Evolutionary conservation across 495 filamentous ascomycete genomes (phyloP).

Genomic region (Hapsidospora chrysogenum): DNA sequence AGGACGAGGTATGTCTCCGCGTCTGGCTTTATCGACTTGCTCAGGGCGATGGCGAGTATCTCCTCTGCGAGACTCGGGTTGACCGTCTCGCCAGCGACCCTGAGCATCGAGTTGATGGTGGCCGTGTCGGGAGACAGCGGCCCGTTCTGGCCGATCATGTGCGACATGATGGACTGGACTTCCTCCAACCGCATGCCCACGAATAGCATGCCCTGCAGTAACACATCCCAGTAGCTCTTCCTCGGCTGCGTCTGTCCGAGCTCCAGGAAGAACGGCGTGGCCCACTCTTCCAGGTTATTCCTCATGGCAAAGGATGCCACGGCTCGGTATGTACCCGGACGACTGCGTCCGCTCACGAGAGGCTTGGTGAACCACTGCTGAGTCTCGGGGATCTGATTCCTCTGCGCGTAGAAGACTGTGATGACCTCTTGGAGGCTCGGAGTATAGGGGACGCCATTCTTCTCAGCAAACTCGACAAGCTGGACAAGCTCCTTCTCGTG

Average conservation of each 20-base stretch:
- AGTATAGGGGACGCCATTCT: slow-evolving; percentile 15
- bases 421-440: slow-evolving; percentile 28
- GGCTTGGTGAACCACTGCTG: slow-evolving; percentile 51
- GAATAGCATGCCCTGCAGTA: slow-evolving; percentile 52
- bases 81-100: slow-evolving; percentile 47
- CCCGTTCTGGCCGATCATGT: slow-evolving; percentile 33
- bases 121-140: slow-evolving; percentile 39
- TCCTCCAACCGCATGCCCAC: slow-evolving; percentile 53
- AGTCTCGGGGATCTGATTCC: slow-evolving; percentile 32
- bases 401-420: slow-evolving; percentile 30
- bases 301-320: slow-evolving; percentile 32
- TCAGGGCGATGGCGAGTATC: slow-evolving; percentile 45
- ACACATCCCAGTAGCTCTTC: slow-evolving; percentile 46
- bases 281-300: slow-evolving; percentile 45
- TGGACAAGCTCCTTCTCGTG: slow-evolving; percentile 35
- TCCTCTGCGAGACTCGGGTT: slow-evolving; percentile 57
- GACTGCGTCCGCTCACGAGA: slow-evolving; percentile 25
- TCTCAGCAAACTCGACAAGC: slow-evolving; percentile 16
- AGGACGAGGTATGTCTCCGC: slow-evolving; percentile 52
- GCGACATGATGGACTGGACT: slow-evolving; percentile 47
- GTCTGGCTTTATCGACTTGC: slow-evolving; percentile 46
- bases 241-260: slow-evolving; percentile 28
- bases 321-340: slow-evolving; percentile 24
- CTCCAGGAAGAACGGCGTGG: slow-evolving; percentile 40
- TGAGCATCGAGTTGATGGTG: slow-evolving; percentile 62